These are phyloP conservation scores for Vanilla planifolia DNA, from an alignment of 106 monocot genomes.

Conservation along the genomic window DNA sequence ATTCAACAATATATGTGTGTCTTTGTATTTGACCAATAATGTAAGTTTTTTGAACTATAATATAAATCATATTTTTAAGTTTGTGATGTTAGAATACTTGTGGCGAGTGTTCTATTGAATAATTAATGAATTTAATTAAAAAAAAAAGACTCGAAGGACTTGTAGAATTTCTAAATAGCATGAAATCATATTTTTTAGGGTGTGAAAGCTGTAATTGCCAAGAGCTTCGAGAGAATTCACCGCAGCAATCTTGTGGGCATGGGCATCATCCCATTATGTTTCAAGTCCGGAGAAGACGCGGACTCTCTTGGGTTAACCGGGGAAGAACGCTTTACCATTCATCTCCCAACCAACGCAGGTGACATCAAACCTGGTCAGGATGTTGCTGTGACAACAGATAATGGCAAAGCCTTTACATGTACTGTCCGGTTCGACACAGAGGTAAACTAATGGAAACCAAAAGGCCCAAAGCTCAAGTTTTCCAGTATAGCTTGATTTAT, in stretches of 20 bases:
- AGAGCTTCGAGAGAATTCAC: conserved; percentile 96
- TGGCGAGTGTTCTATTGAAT: too few relatives aligned
- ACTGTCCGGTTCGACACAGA: conserved; percentile 84
- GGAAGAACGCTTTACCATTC: conserved; percentile 66
- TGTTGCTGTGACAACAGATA: conserved; percentile 55
- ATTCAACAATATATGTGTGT: too few relatives aligned
- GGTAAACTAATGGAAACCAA: too few relatives aligned
- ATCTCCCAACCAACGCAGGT: conserved; percentile 57
- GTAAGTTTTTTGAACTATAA: too few relatives aligned
- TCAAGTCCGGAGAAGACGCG: conserved; percentile 86
- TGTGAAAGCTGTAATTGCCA: conserved; percentile 96
- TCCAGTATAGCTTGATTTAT: not conserved
- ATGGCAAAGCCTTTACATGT: conserved; percentile 79
- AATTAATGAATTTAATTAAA: too few relatives aligned
- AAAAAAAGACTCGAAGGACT: too few relatives aligned
- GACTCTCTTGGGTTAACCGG: conserved; percentile 85
- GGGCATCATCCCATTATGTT: conserved; percentile 92
- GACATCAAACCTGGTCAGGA: conserved; percentile 88
- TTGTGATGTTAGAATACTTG: too few relatives aligned
- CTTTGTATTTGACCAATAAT: too few relatives aligned
- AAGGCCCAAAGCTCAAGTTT: too few relatives aligned
- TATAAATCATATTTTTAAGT: too few relatives aligned
- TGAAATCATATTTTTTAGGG: conserved; percentile 44
- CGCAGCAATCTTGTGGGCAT: conserved; percentile 93
- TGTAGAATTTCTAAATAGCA: too few relatives aligned